A percentile compares a stretch with the other conserved stretches of the same genome.
phyloP scores from a whole-genome alignment of 257 asterid genomes.

The Cinchona pubescens region DNA sequence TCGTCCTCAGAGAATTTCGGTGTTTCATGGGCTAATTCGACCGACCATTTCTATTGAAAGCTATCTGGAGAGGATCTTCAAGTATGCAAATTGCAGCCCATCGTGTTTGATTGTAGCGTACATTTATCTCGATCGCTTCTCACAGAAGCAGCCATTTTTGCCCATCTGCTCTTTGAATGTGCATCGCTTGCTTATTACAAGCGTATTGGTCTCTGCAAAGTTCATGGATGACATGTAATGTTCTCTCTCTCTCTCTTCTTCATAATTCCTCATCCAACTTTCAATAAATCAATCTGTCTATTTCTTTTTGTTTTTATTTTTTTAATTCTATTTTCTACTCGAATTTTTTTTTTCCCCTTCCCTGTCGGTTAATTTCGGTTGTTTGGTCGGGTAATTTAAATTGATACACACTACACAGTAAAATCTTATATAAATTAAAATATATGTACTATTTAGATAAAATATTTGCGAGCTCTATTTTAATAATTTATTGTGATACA shows the following conservation, averaged over 20 bases:
- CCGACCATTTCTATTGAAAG: constrained; percentile 49
- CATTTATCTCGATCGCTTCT: constrained; percentile 64
- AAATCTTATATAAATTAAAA: no score
- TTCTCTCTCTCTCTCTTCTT: no score
- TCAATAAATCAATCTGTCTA: not conserved
- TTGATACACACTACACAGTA: not conserved
- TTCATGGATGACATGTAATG: constrained; percentile 85
- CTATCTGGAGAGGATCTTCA: constrained; percentile 66
- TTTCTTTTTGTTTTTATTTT: no score
- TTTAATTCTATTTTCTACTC: no score
- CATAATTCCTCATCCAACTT: not conserved
- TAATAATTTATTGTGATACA: no score
- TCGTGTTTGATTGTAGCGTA: constrained; percentile 61
- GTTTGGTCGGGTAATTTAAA: not conserved
- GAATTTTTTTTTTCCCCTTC: no score
- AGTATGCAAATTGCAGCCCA: constrained; percentile 73
- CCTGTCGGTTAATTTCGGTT: not conserved
- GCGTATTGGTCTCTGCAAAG: constrained; percentile 64
- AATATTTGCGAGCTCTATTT: no score
- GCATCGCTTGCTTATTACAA: constrained; percentile 67
- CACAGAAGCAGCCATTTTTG: constrained; percentile 49
- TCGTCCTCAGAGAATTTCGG: constrained; percentile 31
- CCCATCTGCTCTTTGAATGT: constrained; percentile 61
- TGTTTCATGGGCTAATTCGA: constrained; percentile 50
- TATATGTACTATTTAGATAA: no score